Evolutionary conservation across 2,329 filamentous ascomycete genomes (phyloP), one percentile per base, ranked within the genome.

Genomic region (Nothophoma quercina): DNA sequence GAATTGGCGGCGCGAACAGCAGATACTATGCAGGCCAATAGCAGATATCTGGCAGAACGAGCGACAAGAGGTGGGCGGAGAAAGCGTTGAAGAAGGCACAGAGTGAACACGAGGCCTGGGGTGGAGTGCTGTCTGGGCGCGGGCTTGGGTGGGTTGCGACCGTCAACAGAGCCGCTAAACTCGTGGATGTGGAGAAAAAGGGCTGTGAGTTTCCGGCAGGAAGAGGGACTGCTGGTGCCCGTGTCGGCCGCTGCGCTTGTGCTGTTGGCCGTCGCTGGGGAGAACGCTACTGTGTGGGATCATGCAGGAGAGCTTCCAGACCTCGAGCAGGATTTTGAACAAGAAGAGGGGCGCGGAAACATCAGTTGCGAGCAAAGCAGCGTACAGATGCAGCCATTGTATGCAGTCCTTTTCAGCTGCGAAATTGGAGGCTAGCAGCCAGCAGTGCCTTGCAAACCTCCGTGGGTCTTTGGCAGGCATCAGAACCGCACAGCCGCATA

Each of bases 181-280:
- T 34, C 29, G 40, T 26, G 22, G 30, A 23, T 36, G 13, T 36
- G 46, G 35, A 32, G 38, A 49, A 30, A 36, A 32, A 23, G 21
- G 38, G 38, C 38, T 28, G 25, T 15, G n/a, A 21, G 25, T 9
- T 3, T 12, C 30, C 21, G 29, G 15, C n/a, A 28, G 21, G 21
- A n/a, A 26, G 23, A 23, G 40, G n/a, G 12, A 43, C 19, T 28
- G 28, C 13, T 18, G 35, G 35, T 39, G 19, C 19, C 16, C 19
- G 41, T 25, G 43, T 19, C 7, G 30, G 39, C 34, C 33, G 34
- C 42, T 36, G 42, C 42, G 16, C 32, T 45, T 33, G 30, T 23
- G 43, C 43, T 47, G 43, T 30, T 47, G 43, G 43, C 39, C 30
- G 35, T n/a, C 22, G 26, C 36, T 19, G 46, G 46, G 46, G 46